These are phyloP conservation scores for Monosporascus sp. DNA, from an alignment of 2,329 filamentous ascomycete species.

Conservation along the genomic window DNA sequence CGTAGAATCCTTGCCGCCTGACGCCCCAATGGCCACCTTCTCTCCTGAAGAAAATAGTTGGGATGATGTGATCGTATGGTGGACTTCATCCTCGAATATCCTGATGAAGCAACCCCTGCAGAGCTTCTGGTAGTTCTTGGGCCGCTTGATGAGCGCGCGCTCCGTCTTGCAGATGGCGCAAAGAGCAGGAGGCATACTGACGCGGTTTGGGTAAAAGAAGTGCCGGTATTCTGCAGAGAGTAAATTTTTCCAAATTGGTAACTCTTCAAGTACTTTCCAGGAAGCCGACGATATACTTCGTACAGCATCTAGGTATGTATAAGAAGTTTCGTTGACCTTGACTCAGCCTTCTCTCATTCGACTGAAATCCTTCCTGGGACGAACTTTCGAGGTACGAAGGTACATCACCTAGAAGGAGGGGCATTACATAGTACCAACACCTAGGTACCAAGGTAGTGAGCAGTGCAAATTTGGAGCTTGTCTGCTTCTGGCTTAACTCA, in stretches of 20 bases:
- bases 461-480: slow-evolving; percentile 1
- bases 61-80: slow-evolving; percentile 82
- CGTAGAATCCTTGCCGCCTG: slow-evolving; percentile 95
- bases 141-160: slow-evolving; percentile 83
- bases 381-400: slow-evolving; percentile 1
- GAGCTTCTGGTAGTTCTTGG: slow-evolving; percentile 91
- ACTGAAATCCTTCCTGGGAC: not conserved
- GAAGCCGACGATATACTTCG: no score
- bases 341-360: not conserved
- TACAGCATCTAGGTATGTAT: no score
- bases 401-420: no score
- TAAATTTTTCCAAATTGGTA: no score
- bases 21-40: slow-evolving; percentile 87
- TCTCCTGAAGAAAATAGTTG: slow-evolving; percentile 81
- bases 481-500: not conserved
- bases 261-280: no score
- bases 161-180: slow-evolving; percentile 73
- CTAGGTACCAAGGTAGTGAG: no score
- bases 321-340: no score
- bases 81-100: slow-evolving; percentile 88
- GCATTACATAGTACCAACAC: no score
- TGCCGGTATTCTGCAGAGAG: not conserved
- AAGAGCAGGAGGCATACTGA: slow-evolving; percentile 67
- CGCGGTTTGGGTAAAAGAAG: not conserved
- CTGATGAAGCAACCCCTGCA: slow-evolving; percentile 84